These are phyloP conservation scores for Prunus padus DNA, from an alignment of 306 rosid species.

Conservation along the genomic window DNA sequence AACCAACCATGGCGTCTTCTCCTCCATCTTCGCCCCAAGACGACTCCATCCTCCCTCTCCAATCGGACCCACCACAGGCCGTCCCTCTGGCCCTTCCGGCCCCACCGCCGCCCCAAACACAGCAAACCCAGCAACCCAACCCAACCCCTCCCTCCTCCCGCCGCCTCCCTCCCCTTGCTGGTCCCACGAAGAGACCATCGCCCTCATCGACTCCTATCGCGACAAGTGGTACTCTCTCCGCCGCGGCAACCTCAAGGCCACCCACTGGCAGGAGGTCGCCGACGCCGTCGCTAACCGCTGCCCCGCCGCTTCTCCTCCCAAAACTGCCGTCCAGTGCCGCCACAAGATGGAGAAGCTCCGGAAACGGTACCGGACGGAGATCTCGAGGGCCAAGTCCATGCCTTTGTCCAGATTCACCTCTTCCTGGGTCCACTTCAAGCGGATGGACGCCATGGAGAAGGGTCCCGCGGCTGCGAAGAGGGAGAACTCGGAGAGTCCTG, in stretches of 20 bases:
- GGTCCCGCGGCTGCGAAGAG: constrained; percentile 60
- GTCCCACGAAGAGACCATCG: constrained; percentile 86
- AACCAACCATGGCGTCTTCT: constrained; percentile 10
- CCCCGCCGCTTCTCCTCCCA: constrained; percentile 63
- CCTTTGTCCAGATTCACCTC: constrained; percentile 60
- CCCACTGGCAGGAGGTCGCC: constrained; percentile 97
- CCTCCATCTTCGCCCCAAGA: constrained; percentile 18
- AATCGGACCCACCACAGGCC: constrained; percentile 34
- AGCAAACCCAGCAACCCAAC: background rate
- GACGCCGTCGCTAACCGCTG: constrained; percentile 62
- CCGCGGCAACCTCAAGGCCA: constrained; percentile 82
- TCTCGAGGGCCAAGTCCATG: constrained; percentile 62
- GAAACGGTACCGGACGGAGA: constrained; percentile 88
- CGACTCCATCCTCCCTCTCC: constrained; percentile 47
- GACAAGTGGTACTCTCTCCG: constrained; percentile 94
- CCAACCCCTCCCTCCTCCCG: constrained; percentile 52
- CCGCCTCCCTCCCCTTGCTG: constrained; percentile 95
- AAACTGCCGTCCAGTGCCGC: constrained; percentile 96
- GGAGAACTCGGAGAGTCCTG: constrained; percentile 50
- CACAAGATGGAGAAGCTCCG: constrained; percentile 96
- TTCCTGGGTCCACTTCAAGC: constrained; percentile 85
- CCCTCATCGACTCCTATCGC: constrained; percentile 80
- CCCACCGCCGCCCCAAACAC: constrained; percentile 18
- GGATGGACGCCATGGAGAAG: constrained; percentile 90
- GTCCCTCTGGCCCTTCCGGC: constrained; percentile 48